Evolutionary conservation across 108 stramenopile species (phyloP), one percentile per base, ranked within the genome.

Genomic region (Chaetoceros muelleri): DNA sequence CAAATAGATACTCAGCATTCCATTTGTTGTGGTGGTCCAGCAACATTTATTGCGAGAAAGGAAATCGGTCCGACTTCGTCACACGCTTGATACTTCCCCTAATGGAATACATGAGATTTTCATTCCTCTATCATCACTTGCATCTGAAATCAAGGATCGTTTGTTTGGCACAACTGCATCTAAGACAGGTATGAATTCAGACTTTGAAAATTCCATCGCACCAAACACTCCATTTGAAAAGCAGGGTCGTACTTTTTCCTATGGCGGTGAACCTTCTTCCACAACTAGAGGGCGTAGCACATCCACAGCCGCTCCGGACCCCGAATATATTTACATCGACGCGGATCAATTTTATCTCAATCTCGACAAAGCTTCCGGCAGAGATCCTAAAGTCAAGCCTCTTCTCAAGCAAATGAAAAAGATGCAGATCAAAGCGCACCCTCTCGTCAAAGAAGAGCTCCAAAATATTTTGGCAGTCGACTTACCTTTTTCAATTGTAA

Each of bases 11-110:
- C 30, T 69, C n/a, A 67, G 54, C 28, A 85, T 89, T 60, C 87
- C 84, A 8, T 90, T 70, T 59, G 75, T 86, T 30, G 82, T 90
- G 0, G 67, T 90, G 50, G 84, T 85, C 17, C 77, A 80, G 51
- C 66, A 70, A 17, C 88, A 90, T 58, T 67, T 90, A 10, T 71
- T 90, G 46, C 63, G 57, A 24, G 81, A 79, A 28, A 90, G 84
- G 31, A 62, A 69, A 28, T 71, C 67, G 13, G 88, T 90, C 3
- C 78, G 83, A 23, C 67, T 90, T 19, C 74, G 84, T 3, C 70
- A 53, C 5, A 57, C 60, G 46, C 64, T 76, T 21, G 57, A 48
- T 48, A 25, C 49, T 23, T 48, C 34, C 13, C 69, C 54, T 30
- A 52, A 53, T 19, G 63, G 58, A 2, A 52, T 44, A 23, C 71